A percentile compares a stretch with the other conserved stretches of the same genome.
These are phyloP conservation scores for Penicilliopsis zonata DNA, from an alignment of 495 filamentous ascomycete species.

Conservation along the genomic window DNA sequence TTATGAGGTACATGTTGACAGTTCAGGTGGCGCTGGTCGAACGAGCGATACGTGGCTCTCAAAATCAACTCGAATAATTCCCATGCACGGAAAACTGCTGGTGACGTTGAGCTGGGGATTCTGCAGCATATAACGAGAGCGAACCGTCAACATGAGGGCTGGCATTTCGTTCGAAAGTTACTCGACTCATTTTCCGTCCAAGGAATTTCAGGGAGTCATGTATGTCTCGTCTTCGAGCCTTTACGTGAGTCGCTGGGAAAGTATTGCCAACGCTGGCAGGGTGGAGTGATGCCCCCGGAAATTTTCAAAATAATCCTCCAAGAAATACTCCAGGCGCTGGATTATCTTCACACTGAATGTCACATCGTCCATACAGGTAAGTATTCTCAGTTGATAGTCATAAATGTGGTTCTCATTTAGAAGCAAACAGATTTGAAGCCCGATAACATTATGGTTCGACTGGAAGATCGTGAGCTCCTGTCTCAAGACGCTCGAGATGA, in stretches of 20 bases:
- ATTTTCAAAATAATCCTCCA: slow-evolving; percentile 78
- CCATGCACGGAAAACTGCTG: slow-evolving; percentile 7
- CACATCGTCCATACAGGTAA: slow-evolving; percentile 82
- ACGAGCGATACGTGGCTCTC: slow-evolving; percentile 20
- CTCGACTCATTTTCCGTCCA: slow-evolving; percentile 19
- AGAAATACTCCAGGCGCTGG: slow-evolving; percentile 72
- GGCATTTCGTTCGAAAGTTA: slow-evolving; percentile 12
- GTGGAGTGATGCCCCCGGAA: slow-evolving; percentile 42
- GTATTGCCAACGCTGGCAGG: slow-evolving; percentile 4
- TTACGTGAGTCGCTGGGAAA: slow-evolving; percentile 17
- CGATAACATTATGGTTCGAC: slow-evolving; percentile 9
- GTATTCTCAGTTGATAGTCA: slow-evolving; percentile 16
- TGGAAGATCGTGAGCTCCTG: slow-evolving; percentile 11
- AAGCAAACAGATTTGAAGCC: slow-evolving; percentile 4
- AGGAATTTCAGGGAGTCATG: slow-evolving; percentile 12
- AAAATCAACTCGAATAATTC: slow-evolving; percentile 17
- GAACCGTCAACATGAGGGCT: slow-evolving; percentile 32
- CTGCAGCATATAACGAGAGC: slow-evolving; percentile 6
- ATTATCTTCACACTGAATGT: slow-evolving; percentile 77
- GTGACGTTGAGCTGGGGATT: slow-evolving; percentile 9
- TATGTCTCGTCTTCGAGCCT: slow-evolving; percentile 21
- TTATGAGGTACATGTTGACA: background rate
- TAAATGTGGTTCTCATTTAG: background rate
- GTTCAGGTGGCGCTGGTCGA: slow-evolving; percentile 15
- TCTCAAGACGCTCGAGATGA: slow-evolving; percentile 10